Percentiles rank a stretch among this genome's conserved stretches.
These are phyloP conservation scores for Aspergillus quadricinctus DNA, from an alignment of 2,329 filamentous ascomycete species.

Conservation along the genomic window DNA sequence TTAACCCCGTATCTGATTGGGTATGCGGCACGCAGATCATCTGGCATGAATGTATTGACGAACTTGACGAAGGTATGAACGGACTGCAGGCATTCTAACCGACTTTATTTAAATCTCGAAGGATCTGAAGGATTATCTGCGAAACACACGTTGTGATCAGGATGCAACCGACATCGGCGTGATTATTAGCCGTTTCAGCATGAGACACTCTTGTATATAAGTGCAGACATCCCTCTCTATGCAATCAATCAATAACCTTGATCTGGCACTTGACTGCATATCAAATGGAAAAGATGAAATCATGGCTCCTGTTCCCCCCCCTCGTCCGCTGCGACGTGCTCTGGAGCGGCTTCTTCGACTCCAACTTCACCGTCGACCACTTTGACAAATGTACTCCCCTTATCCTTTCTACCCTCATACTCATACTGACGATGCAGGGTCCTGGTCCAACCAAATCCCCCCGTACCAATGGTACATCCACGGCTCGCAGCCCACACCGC, in stretches of 20 bases:
- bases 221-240: not conserved
- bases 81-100: no score
- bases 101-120: no score
- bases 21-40: not conserved
- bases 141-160: no score
- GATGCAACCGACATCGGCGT: no score
- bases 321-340: conserved; percentile 20
- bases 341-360: conserved; percentile 27
- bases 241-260: not conserved
- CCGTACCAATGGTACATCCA: conserved; percentile 76
- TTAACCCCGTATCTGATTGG: not conserved
- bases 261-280: not conserved
- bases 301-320: conserved; percentile 2
- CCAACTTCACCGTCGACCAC: conserved; percentile 16
- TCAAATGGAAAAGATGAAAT: conserved; percentile 10
- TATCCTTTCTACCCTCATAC: no score
- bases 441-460: conserved; percentile 64
- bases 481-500: conserved; percentile 46
- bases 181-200: not conserved
- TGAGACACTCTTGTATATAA: not conserved
- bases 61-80: no score
- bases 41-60: not conserved
- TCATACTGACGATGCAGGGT: conserved; percentile 40
- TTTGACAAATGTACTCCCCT: conserved; percentile 21
- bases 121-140: no score